A percentile compares a stretch with the other conserved stretches of the same genome.
These are phyloP conservation scores for Ascochyta viciae-villosae DNA, from an alignment of 2,329 filamentous ascomycete genomes.

Conservation along the genomic window DNA sequence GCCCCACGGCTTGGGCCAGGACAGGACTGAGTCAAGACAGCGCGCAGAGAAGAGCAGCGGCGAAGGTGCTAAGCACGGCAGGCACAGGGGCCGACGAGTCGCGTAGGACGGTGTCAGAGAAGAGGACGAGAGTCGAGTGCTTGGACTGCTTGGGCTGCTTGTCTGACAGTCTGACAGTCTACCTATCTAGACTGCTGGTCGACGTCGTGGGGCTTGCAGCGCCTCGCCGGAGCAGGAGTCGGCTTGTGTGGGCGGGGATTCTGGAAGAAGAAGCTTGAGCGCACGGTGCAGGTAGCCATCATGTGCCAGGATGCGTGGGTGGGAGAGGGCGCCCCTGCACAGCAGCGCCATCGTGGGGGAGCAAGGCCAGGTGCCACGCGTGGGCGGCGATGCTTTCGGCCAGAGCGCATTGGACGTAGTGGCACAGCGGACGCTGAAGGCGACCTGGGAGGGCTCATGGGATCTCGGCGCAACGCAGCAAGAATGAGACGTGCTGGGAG, in stretches of 20 bases:
- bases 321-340: slow-evolving; percentile 15
- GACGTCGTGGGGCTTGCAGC: slow-evolving; percentile 1
- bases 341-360: slow-evolving; percentile 21
- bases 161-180: neutral
- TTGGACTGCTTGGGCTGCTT: no score
- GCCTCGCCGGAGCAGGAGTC: slow-evolving; percentile 32
- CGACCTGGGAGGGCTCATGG: slow-evolving; percentile 8
- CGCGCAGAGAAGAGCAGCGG: slow-evolving; percentile 18
- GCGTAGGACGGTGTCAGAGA: no score
- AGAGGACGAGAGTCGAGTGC: no score
- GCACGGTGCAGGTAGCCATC: slow-evolving; percentile 35
- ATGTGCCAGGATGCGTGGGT: slow-evolving; percentile 32
- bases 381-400: slow-evolving; percentile 30
- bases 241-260: slow-evolving; percentile 39
- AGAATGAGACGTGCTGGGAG: slow-evolving; percentile 14
- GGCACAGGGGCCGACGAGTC: neutral
- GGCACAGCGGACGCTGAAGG: slow-evolving; percentile 6
- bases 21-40: slow-evolving; percentile 4
- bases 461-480: slow-evolving; percentile 4
- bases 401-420: slow-evolving; percentile 12
- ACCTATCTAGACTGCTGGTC: neutral
- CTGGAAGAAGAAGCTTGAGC: slow-evolving; percentile 41
- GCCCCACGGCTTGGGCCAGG: slow-evolving; percentile 6
- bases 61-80: neutral
- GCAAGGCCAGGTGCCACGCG: slow-evolving; percentile 22